Conservation (phyloP, 1,284 basidiomycete species). For the Mycosarcoma mackinlayi region DNA sequence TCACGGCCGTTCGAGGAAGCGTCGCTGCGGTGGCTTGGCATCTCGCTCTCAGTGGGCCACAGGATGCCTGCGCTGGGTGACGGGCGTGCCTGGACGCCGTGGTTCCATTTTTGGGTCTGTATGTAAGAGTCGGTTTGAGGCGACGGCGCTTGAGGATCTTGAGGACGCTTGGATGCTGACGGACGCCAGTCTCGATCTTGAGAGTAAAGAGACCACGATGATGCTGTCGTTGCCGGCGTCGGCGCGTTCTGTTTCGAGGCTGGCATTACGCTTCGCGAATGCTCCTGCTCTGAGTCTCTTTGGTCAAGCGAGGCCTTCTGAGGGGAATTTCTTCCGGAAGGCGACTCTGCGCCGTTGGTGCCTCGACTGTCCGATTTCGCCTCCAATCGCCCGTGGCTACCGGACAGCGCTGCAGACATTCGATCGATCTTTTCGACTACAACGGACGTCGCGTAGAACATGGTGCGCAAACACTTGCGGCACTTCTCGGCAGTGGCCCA, state of each 20-base stretch:
- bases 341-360: not conserved
- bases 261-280: not conserved
- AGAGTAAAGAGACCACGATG: conserved; percentile 26
- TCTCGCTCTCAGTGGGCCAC: conserved; percentile 17
- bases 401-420: conserved; percentile 13
- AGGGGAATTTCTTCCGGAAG: not conserved
- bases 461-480: conserved; percentile 45
- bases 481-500: conserved; percentile 52
- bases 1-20: not conserved
- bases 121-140: conserved; percentile 9
- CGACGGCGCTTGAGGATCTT: not conserved
- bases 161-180: not conserved
- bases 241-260: conserved; percentile 5
- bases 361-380: not conserved
- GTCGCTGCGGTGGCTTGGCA: conserved; percentile 6
- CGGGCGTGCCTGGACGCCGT: not conserved
- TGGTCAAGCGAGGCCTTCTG: not conserved
- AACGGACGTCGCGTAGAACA: conserved; percentile 47
- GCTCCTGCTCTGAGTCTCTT: not conserved
- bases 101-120: conserved; percentile 7
- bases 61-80: conserved; percentile 2
- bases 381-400: not conserved
- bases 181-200: conserved; percentile 40
- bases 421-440: conserved; percentile 49
- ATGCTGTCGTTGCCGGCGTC: not conserved